Evolutionary conservation across 1,284 basidiomycete genomes (phyloP).

Genomic region (Irpex sp.): DNA sequence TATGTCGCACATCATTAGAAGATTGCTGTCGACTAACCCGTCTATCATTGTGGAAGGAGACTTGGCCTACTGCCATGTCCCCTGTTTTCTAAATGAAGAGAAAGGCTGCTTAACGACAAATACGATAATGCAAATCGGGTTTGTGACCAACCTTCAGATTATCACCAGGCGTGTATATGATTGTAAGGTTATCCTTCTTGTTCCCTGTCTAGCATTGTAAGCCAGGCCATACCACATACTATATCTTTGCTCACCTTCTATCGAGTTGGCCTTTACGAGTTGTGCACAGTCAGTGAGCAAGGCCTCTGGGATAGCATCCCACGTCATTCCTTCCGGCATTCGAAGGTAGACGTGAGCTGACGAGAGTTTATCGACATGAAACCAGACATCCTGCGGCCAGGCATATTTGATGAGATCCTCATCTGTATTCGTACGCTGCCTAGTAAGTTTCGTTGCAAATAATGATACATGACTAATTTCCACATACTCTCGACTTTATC

Average conservation of each 20-base stretch:
- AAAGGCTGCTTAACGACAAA: background rate
- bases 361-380: slow-evolving; percentile 87
- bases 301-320: slow-evolving; percentile 82
- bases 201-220: slow-evolving; percentile 58
- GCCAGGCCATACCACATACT: background rate
- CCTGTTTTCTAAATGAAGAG: slow-evolving; percentile 73
- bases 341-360: slow-evolving; percentile 94
- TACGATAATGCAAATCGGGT: no score
- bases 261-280: slow-evolving; percentile 96
- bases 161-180: slow-evolving; percentile 90
- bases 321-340: slow-evolving; percentile 72
- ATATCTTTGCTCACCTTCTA: slow-evolving; percentile 62
- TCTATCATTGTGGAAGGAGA: slow-evolving; percentile 90
- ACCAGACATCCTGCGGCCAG: slow-evolving; percentile 77
- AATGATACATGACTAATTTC: slow-evolving; percentile 5
- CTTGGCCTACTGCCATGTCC: slow-evolving; percentile 94
- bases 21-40: slow-evolving; percentile 40
- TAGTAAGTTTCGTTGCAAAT: background rate
- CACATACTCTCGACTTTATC: slow-evolving; percentile 93
- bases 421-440: slow-evolving; percentile 43
- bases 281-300: slow-evolving; percentile 87
- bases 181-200: slow-evolving; percentile 90
- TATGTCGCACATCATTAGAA: background rate
- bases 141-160: slow-evolving; percentile 71
- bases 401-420: slow-evolving; percentile 94